Evolutionary conservation across 106 monocot species (phyloP).

Genomic region (Alisma plantagoaquatica): DNA sequence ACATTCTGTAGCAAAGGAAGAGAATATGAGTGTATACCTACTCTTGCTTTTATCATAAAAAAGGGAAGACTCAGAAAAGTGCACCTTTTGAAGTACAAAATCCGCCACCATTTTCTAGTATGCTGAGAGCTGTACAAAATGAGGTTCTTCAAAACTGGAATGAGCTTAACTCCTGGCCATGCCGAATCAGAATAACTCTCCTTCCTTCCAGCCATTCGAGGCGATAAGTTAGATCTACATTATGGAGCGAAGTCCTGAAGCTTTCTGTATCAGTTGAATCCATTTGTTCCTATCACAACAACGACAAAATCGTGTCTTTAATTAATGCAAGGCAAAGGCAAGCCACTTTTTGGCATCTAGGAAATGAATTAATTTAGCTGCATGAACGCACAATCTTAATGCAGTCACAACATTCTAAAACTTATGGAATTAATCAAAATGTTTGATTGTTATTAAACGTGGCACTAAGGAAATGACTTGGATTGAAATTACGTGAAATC

Average conservation of each 20-base stretch:
- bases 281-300: conserved; percentile 24
- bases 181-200: conserved; percentile 45
- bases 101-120: too few species aligned
- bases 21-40: too few species aligned
- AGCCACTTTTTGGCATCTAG: too few species aligned
- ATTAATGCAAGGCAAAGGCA: neutral
- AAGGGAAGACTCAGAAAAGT: too few species aligned
- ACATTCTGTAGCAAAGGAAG: too few species aligned
- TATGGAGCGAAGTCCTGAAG: conserved; percentile 45
- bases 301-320: neutral
- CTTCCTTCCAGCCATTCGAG: conserved; percentile 58
- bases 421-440: neutral
- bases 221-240: conserved; percentile 79
- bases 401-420: neutral
- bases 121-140: too few species aligned
- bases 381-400: too few species aligned
- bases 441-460: neutral
- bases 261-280: conserved; percentile 41
- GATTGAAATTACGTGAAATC: too few species aligned
- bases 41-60: too few species aligned
- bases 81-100: too few species aligned
- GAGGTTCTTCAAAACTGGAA: conserved; percentile 85
- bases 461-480: too few species aligned
- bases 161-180: conserved; percentile 69
- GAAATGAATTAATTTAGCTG: too few species aligned